Base-by-base conservation (phyloP, 768 basidiomycete species). In the Imleria badia region DNA sequence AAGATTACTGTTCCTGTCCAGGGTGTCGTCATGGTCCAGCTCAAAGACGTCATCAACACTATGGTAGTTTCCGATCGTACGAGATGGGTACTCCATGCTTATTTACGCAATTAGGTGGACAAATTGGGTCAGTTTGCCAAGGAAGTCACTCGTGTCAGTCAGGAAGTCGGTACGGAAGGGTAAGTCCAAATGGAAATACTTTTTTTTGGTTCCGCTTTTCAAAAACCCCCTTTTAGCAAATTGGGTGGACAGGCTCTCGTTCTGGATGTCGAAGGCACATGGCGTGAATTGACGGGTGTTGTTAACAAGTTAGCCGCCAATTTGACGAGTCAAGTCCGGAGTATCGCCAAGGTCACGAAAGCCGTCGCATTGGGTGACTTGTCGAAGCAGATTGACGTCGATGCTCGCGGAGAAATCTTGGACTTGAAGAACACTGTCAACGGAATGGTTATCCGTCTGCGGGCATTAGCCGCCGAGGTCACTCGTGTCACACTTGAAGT, bases 361-460 rank as follows among this genome's bases (percentile, higher is more conserved):
- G 83, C 84, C 6, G 94, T 97, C 67, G 94, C 94, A 0, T 74
- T 88, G 47, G 94, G 94, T 22, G 94, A 98, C 72, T 74, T 94
- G 62, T 86, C 83, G 47, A 91, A 91, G 70, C 91, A 90, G 68
- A 95, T 98, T 63, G 91, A 93, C 54, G 94, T 96, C 62, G 91
- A 94, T 64, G 89, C 87, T 12, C 80, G 86, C 23, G 94, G 94
- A 19, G 94, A 98, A 73, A 96, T 98, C 52, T 73, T 89, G 55
- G 89, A 92, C 68, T 75, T 93, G 67, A 92, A 82, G 71, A 78
- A 78, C 46, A 81, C 80, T 23, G 79, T 81, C 63, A 81, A 81
- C 36, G 78, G 76, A 59, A 82, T 81, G 76, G 76, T 76, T 44
- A 70, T 76, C 23, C 71, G 75, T 49, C 68, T 79, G 17, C 79